These are phyloP conservation scores for Arthrobotrys sinensis DNA, from an alignment of 2,329 filamentous ascomycete species.

Conservation along the genomic window DNA sequence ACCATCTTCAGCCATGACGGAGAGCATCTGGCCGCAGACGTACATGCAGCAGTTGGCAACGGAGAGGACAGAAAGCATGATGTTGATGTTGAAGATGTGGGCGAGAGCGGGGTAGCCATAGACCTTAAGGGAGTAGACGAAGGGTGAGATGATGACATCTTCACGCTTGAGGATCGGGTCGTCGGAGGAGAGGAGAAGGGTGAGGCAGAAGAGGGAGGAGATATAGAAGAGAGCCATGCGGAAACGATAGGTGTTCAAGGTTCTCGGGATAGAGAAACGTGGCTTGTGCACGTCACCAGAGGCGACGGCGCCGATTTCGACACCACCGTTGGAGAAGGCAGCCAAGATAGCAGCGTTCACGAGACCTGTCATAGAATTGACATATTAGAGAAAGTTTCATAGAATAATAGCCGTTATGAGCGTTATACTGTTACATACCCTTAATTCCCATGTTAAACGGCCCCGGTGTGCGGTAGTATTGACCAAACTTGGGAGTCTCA, in stretches of 20 bases:
- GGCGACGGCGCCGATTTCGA: slow-evolving; percentile 57
- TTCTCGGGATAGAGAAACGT: slow-evolving; percentile 54
- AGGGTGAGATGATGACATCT: slow-evolving; percentile 53
- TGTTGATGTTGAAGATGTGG: slow-evolving; percentile 58
- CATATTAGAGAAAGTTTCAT: slow-evolving; percentile 14
- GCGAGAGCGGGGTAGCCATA: slow-evolving; percentile 51
- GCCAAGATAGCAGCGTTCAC: slow-evolving; percentile 53
- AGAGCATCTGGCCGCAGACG: slow-evolving; percentile 57
- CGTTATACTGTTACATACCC: slow-evolving; percentile 19
- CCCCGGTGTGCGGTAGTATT: slow-evolving; percentile 47
- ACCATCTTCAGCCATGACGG: slow-evolving; percentile 53
- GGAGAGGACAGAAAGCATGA: slow-evolving; percentile 54
- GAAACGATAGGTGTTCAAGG: slow-evolving; percentile 60
- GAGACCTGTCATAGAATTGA: slow-evolving; percentile 31
- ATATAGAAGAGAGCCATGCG: slow-evolving; percentile 61
- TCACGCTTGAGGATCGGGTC: slow-evolving; percentile 43
- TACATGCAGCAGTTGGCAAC: slow-evolving; percentile 61
- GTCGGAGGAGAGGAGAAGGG: slow-evolving; percentile 47
- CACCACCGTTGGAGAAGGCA: slow-evolving; percentile 60
- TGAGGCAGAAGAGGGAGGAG: slow-evolving; percentile 50
- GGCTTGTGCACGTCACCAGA: slow-evolving; percentile 59
- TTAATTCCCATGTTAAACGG: slow-evolving; percentile 60
- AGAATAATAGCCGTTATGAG: background rate
- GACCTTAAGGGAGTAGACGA: slow-evolving; percentile 40
- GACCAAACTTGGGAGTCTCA: slow-evolving; percentile 40